Evolutionary conservation across 768 basidiomycete species (phyloP), one percentile per base, ranked within the genome.

Genomic region (Rhodotorula babjevae): DNA sequence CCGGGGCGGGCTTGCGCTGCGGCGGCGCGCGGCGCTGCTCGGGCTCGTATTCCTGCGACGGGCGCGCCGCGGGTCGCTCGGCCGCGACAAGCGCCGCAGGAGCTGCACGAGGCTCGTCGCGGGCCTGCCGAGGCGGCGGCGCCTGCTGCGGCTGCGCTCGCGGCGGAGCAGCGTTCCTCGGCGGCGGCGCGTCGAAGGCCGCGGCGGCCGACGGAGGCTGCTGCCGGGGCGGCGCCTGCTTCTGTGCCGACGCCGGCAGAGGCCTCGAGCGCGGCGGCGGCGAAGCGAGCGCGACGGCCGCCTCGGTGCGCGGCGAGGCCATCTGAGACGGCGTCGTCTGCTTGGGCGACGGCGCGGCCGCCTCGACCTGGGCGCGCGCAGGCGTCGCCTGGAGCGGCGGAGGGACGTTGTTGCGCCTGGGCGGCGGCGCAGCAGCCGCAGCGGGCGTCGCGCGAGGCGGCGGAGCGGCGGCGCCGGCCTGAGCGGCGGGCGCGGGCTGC

Each of bases 221-320:
- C 36, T 9, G 36, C 4, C 5, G 36, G 5, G 36, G 63, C 53
- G 56, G 53, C 18, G 59, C 21, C 59, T 40, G 44, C 40, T 18
- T n/a, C 44, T 18, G 25, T 25, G 46, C 31, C n/a, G 21, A 21
- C 42, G 25, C 23, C 0, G 60, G 60, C 21, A 42, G 60, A 14
- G 40, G 60, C 16, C 40, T 25, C 2, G 42, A 25, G 7, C 44
- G 60, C n/a, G 40, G 18, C 42, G 60, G 60, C 16, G 60, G 60
- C 60, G 60, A 61, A 16, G 60, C 60, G 60, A 61, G n/a, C 19
- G 27, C 29, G 7, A n/a, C 27, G n/a, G 40, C 42, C 2, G 60
- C 40, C 18, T 61, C 60, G 16, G 60, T 19, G 40, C 60, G 60
- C 44, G 60, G 60, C 18, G 60, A 61, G 19, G 56, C 60, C 27